Conservation (phyloP, 352 stramenopile species). For the Pythium rhizo-oryzae region DNA sequence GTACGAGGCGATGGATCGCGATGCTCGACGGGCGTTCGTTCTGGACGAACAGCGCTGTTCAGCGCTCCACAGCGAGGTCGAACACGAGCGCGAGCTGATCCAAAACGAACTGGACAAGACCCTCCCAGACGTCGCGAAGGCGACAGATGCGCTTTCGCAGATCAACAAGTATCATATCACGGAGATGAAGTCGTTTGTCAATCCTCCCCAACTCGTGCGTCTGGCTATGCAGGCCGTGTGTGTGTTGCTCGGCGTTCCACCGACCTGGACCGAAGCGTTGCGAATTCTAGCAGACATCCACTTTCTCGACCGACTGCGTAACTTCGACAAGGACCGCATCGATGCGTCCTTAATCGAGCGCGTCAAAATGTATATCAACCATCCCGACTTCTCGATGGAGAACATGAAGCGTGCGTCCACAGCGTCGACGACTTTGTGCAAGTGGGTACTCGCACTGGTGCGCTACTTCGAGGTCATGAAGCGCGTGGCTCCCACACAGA, state of each 20-base stretch:
- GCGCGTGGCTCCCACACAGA: constrained; percentile 52
- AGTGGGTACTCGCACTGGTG: constrained; percentile 72
- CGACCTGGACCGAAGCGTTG: constrained; percentile 70
- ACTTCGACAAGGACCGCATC: constrained; percentile 61
- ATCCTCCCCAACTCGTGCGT: constrained; percentile 66
- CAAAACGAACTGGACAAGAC: constrained; percentile 61
- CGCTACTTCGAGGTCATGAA: constrained; percentile 76
- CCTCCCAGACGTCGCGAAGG: constrained; percentile 56
- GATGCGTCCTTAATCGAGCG: constrained; percentile 48
- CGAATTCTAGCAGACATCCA: constrained; percentile 68
- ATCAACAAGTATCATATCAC: constrained; percentile 85
- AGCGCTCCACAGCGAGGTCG: constrained; percentile 58
- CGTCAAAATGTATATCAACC: constrained; percentile 62
- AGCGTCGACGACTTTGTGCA: constrained; percentile 68
- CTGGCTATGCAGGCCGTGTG: constrained; percentile 82
- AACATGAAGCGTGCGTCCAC: constrained; percentile 74
- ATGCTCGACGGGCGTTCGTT: constrained; percentile 51
- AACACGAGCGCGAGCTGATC: constrained; percentile 55
- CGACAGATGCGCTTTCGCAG: constrained; percentile 61
- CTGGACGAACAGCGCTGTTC: constrained; percentile 58
- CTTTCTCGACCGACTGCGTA: constrained; percentile 62
- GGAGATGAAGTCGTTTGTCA: constrained; percentile 81
- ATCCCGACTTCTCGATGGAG: constrained; percentile 79
- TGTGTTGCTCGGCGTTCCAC: constrained; percentile 54
- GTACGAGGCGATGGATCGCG: constrained; percentile 43